Evolutionary conservation across 179 eudicot genomes (phyloP), one percentile per base, ranked within the genome.

Genomic region (Sideroxylon spinosum): DNA sequence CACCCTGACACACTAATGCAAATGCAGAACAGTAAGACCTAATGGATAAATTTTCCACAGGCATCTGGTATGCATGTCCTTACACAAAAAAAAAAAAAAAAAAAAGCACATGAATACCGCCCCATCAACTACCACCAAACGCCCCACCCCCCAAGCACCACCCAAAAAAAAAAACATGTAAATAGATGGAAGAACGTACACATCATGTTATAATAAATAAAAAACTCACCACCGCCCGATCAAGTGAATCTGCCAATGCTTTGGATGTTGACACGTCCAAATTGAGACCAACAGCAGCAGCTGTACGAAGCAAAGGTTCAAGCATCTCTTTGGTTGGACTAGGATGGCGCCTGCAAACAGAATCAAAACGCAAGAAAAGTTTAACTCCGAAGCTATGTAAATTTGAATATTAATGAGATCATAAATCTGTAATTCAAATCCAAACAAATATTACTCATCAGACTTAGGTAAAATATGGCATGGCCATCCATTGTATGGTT

Each of bases 301-400:
- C 96, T 14, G 96, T 95, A 68, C 91, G 97, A 53, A 93, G 78
- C 84, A 95, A 86, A 71, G 99, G 99, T 80, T 95, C 98, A 78
- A 95, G 94, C 99, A 95, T 95, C 85, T 93, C 99, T 82, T 87
- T 90, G 22, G 98, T 93, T 81, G 99, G 99, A 86, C 84, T 89
- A 62, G 99, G 99, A 85, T 95, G 99, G 63, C 99, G 97, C 86
- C 99, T 95, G 87, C 79, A 81, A 81, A 71, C n/a, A 84, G 49
- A 79, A 72, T 20, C 9, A 48, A 73, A 20, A 23, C 25, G 61
- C 10, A 55, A 26, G 8, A 28, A 26, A 16, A 20, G 29, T 9
- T 57, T 74, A 59, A 74, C 17, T 59, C 64, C 52, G 23, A n/a
- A 9, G 25, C 22, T 60, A 53, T 28, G 46, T 1, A 71, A 25